Conservation (phyloP, 345 rosid genomes). For the Rubroshorea leprosula region DNA sequence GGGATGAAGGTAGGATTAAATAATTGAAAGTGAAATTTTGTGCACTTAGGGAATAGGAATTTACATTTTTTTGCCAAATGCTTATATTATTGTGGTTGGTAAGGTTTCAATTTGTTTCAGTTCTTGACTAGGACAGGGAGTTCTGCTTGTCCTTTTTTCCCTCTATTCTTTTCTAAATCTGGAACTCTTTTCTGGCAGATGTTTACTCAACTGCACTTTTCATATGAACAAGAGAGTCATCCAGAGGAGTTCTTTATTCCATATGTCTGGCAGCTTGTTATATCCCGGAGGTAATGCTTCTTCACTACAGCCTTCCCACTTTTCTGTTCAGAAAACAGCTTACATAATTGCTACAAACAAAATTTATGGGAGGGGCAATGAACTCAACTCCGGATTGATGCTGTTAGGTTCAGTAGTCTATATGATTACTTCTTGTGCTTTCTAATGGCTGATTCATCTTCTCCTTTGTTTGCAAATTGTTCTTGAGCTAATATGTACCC, state of each 20-base stretch:
- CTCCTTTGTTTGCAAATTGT: too few relatives aligned
- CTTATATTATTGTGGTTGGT: neutral
- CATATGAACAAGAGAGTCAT: conserved; percentile 97
- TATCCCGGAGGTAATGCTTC: conserved; percentile 52
- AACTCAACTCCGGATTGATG: neutral
- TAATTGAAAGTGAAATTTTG: neutral
- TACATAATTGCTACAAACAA: neutral
- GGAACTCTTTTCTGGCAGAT: conserved; percentile 39
- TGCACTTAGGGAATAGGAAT: neutral
- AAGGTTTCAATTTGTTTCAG: neutral
- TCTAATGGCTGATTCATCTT: neutral
- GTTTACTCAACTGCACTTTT: conserved; percentile 92
- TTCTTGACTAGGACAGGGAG: neutral
- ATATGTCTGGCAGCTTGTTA: conserved; percentile 77
- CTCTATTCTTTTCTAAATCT: neutral
- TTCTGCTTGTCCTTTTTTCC: neutral
- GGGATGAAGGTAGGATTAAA: conserved; percentile 71
- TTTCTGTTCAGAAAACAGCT: neutral
- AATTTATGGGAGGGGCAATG: neutral
- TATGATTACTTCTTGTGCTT: neutral
- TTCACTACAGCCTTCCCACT: neutral
- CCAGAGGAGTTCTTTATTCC: conserved; percentile 97
- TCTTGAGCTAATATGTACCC: neutral
- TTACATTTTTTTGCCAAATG: neutral
- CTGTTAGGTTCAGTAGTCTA: neutral